Conservation (phyloP, 1,284 basidiomycete genomes). For the Ustilago curta region DNA sequence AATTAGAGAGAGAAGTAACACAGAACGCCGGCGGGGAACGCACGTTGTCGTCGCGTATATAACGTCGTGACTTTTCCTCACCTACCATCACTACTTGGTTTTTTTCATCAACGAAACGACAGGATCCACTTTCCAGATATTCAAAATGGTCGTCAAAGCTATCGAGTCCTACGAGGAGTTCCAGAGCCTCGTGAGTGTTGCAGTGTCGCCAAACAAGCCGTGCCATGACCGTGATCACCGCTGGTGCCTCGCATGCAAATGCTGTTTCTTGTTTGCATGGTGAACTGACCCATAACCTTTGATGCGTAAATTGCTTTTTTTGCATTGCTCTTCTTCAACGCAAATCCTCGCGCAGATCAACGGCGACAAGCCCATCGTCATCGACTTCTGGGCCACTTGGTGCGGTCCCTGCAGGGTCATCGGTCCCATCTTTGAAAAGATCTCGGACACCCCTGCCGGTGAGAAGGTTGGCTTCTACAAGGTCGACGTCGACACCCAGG, state of each 20-base stretch:
- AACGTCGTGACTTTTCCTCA: not conserved
- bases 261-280: not conserved
- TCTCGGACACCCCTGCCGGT: conserved; percentile 70
- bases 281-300: too few species aligned
- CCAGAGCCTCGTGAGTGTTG: conserved; percentile 71
- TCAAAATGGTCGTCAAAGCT: conserved; percentile 71
- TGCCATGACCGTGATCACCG: not conserved
- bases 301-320: not conserved
- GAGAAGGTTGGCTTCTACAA: conserved; percentile 79
- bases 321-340: not conserved
- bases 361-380: conserved; percentile 71
- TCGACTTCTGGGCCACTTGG: conserved; percentile 69
- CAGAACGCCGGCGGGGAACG: not conserved
- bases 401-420: conserved; percentile 78
- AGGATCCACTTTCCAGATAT: not conserved
- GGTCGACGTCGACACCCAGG: conserved; percentile 72
- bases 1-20: conserved; percentile 4
- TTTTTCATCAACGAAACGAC: conserved; percentile 4
- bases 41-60: conserved; percentile 19
- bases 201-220: not conserved
- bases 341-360: conserved; percentile 70
- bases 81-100: not conserved
- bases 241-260: not conserved
- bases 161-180: conserved; percentile 75
- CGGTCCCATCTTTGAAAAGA: conserved; percentile 81